Percentiles rank a stretch among this genome's conserved stretches.
Evolutionary conservation across 2,329 filamentous ascomycete genomes (phyloP).

Genomic region (Lojkania enalia): DNA sequence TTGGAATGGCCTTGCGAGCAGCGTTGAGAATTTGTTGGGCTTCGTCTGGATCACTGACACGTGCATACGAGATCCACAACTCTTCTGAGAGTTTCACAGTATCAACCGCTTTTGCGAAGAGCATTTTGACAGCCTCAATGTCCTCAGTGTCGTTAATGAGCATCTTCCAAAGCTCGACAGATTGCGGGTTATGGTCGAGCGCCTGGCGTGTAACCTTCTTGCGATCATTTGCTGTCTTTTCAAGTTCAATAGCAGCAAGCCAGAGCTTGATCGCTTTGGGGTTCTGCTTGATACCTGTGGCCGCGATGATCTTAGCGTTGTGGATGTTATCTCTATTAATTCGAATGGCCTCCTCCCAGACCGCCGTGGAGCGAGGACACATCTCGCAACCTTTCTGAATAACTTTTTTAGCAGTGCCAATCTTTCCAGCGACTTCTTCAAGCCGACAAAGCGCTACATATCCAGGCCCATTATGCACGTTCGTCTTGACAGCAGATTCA

Average conservation of each 20-base stretch:
- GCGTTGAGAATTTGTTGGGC: conserved; percentile 95
- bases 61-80: conserved; percentile 90
- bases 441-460: conserved; percentile 94
- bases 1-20: conserved; percentile 89
- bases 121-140: conserved; percentile 79
- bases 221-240: conserved; percentile 79
- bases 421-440: conserved; percentile 90
- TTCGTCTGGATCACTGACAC: conserved; percentile 85
- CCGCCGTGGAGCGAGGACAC: conserved; percentile 92
- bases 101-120: conserved; percentile 93
- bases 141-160: conserved; percentile 95
- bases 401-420: conserved; percentile 82
- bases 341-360: conserved; percentile 94
- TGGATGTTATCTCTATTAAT: conserved; percentile 75
- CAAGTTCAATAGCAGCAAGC: conserved; percentile 93
- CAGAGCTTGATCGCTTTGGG: conserved; percentile 85
- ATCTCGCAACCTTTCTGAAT: conserved; percentile 87
- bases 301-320: conserved; percentile 94
- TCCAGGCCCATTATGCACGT: conserved; percentile 89
- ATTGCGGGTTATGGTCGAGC: conserved; percentile 89
- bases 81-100: conserved; percentile 93
- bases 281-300: conserved; percentile 90
- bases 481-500: conserved; percentile 97
- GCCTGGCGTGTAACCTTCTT: conserved; percentile 92
- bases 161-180: conserved; percentile 96